A percentile compares a stretch with the other conserved stretches of the same genome.
Evolutionary conservation across 805 yeast species (phyloP).

Genomic region (Brettanomyces naardenensis): DNA sequence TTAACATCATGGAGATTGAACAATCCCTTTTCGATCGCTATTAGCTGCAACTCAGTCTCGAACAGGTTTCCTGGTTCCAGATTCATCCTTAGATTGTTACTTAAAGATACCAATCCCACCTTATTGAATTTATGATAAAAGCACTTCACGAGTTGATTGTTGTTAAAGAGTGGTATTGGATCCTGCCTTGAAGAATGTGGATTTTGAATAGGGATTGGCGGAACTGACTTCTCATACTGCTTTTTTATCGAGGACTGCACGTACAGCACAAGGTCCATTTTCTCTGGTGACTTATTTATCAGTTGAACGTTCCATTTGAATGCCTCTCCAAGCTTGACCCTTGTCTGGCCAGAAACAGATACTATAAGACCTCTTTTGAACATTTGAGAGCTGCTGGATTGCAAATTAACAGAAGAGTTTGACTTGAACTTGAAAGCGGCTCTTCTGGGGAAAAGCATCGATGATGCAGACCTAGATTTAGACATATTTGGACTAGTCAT

Average conservation of each 20-base stretch:
- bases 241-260: slow-evolving; percentile 30
- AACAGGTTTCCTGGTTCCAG: slow-evolving; percentile 54
- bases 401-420: slow-evolving; percentile 15
- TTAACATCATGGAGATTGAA: slow-evolving; percentile 58
- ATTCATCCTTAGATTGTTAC: slow-evolving; percentile 56
- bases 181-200: slow-evolving; percentile 13
- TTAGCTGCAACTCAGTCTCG: slow-evolving; percentile 52
- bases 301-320: slow-evolving; percentile 61
- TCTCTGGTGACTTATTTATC: slow-evolving; percentile 46
- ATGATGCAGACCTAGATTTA: slow-evolving; percentile 15
- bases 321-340: slow-evolving; percentile 50
- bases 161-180: slow-evolving; percentile 23
- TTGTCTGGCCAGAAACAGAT: slow-evolving; percentile 55
- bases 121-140: slow-evolving; percentile 32
- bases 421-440: slow-evolving; percentile 13
- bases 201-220: slow-evolving; percentile 26
- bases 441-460: slow-evolving; percentile 14
- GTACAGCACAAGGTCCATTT: slow-evolving; percentile 45
- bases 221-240: slow-evolving; percentile 28
- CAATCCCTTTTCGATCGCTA: slow-evolving; percentile 60
- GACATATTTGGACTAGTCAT: neutral
- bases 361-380: slow-evolving; percentile 33
- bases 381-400: slow-evolving; percentile 7
- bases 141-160: slow-evolving; percentile 18
- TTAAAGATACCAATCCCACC: slow-evolving; percentile 53